Percentiles rank a stretch among this genome's conserved stretches.
phyloP scores from a whole-genome alignment of 139 green algal species.

The Pseudopediastrum boryanum region DNA sequence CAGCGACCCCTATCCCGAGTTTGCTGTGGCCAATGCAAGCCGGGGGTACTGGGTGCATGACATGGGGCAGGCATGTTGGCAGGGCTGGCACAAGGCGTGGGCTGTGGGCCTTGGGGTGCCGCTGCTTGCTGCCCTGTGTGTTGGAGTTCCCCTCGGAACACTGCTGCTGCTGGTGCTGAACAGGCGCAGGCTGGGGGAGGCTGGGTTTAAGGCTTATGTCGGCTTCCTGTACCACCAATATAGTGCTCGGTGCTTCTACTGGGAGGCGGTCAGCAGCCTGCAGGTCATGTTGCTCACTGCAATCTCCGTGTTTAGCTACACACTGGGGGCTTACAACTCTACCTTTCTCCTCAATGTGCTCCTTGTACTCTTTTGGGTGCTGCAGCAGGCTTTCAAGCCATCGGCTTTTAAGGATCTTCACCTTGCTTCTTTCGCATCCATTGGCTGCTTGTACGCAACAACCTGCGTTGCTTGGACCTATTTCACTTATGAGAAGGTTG shows the following conservation, averaged over 20 bases:
- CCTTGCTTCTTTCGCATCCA: too few relatives aligned
- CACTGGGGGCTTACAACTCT: conserved; percentile 1
- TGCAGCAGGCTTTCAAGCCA: too few relatives aligned
- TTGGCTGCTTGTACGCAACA: too few relatives aligned
- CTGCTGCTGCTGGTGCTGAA: neutral
- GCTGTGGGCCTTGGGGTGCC: neutral
- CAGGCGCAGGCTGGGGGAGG: neutral
- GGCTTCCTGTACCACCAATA: conserved; percentile 5
- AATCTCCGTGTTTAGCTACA: neutral
- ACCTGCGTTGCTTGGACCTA: too few relatives aligned
- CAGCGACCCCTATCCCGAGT: neutral
- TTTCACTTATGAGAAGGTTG: too few relatives aligned
- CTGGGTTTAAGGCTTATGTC: neutral
- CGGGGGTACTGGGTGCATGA: conserved; percentile 1
- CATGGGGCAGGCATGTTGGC: conserved; percentile 4
- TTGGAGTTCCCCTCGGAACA: neutral
- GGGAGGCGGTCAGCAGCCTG: neutral
- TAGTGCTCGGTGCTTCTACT: neutral
- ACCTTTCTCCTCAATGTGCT: neutral
- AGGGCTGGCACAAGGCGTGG: neutral
- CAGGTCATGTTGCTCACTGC: neutral
- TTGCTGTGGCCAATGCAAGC: neutral
- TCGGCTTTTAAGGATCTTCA: too few relatives aligned
- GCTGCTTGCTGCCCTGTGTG: neutral
- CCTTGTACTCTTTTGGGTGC: too few relatives aligned